These are phyloP conservation scores for Yarrowia porcina DNA, from an alignment of 805 yeast genomes.

Conservation along the genomic window DNA sequence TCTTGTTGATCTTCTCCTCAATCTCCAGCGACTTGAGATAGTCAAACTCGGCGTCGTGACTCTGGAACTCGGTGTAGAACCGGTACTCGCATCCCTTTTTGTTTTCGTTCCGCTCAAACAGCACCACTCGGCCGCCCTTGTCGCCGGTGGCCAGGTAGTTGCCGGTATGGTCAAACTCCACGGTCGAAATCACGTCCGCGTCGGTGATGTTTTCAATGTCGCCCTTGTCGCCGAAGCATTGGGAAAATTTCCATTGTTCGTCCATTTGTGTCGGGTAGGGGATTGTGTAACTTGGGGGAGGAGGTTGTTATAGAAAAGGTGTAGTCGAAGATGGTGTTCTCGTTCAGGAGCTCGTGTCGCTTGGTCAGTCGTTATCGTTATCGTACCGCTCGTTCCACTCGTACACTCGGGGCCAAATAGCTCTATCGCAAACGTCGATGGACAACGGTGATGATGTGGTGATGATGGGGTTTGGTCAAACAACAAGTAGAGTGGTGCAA, in stretches of 20 bases:
- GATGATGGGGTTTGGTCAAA: neutral
- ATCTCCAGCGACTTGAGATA: conserved; percentile 92
- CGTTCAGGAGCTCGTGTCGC: neutral
- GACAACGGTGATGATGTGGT: neutral
- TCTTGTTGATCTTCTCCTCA: conserved; percentile 96
- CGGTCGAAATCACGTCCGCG: conserved; percentile 95
- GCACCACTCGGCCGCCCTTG: conserved; percentile 95
- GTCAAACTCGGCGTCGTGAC: conserved; percentile 98
- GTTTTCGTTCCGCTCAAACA: conserved; percentile 81
- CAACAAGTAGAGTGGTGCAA: conserved; percentile 11
- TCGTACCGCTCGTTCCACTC: neutral
- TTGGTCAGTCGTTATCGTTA: neutral
- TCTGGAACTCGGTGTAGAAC: conserved; percentile 94
- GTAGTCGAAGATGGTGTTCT: no score
- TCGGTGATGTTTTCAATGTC: conserved; percentile 94
- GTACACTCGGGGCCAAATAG: neutral
- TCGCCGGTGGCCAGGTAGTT: conserved; percentile 97
- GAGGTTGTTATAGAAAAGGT: no score
- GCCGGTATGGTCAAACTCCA: conserved; percentile 93
- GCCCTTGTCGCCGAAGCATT: conserved; percentile 98
- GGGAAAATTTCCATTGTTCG: conserved; percentile 78
- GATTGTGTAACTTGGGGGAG: neutral
- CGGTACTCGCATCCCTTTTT: conserved; percentile 85
- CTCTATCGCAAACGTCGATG: neutral
- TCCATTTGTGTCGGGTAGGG: neutral